Percentiles rank a stretch among this genome's conserved stretches.
Evolutionary conservation across 2,329 filamentous ascomycete species (phyloP).

Genomic region (Paecilomyces sp.): DNA sequence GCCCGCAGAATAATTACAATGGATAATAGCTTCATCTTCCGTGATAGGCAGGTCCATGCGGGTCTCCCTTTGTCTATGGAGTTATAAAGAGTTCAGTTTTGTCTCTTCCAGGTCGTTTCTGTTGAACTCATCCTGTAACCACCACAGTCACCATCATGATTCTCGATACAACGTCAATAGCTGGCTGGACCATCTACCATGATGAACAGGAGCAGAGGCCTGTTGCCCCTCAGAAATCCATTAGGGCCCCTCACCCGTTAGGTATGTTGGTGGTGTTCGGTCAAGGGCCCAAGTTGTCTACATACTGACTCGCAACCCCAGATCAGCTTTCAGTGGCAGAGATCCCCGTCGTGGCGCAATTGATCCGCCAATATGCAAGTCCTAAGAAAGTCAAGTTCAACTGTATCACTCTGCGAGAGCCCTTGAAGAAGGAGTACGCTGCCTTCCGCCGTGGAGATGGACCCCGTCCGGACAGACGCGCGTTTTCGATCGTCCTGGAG

Average conservation of each 20-base stretch:
- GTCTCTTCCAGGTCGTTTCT: not conserved
- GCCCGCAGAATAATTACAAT: not conserved
- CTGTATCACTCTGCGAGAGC: conserved; percentile 50
- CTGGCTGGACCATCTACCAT: conserved; percentile 10
- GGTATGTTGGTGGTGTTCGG: conserved; percentile 4
- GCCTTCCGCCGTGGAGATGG: conserved; percentile 23
- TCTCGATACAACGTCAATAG: conserved; percentile 11
- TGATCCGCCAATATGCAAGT: conserved; percentile 20
- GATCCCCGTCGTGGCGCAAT: conserved; percentile 18
- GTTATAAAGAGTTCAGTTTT: not conserved
- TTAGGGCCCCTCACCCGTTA: conserved; percentile 7
- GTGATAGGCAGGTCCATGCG: not conserved
- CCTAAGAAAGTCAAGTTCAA: conserved; percentile 27
- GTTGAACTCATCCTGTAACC: not conserved
- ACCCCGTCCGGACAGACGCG: conserved; percentile 23
- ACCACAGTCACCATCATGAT: conserved; percentile 3
- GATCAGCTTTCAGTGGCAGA: conserved; percentile 22
- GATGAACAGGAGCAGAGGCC: conserved; percentile 7
- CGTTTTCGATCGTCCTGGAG: conserved; percentile 45
- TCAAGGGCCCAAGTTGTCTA: not conserved
- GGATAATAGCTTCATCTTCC: not conserved
- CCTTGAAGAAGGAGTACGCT: conserved; percentile 27
- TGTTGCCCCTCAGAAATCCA: conserved; percentile 5
- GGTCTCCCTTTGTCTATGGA: not conserved
- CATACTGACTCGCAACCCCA: not conserved